Conservation (phyloP, 139 green algal species). For the Ettlia oleoabundans region DNA sequence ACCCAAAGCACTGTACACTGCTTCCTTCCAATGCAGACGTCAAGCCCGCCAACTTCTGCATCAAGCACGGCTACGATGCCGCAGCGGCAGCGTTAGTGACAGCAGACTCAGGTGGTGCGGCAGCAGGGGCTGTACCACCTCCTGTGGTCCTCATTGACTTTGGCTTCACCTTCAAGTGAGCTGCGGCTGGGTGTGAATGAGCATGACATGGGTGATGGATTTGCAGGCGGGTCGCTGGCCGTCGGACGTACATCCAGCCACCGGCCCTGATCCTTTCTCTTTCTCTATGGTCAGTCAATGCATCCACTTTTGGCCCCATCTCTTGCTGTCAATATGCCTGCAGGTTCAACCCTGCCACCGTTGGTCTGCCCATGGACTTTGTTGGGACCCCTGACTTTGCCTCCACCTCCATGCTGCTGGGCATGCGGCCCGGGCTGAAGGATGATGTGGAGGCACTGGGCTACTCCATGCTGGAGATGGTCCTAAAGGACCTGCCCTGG, state of each 20-base stretch:
- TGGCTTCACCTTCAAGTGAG: conserved; percentile 36
- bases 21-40: no score
- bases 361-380: not conserved
- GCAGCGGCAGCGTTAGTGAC: not conserved
- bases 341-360: conserved; percentile 1
- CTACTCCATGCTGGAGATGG: conserved; percentile 56
- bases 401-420: conserved; percentile 27
- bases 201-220: not conserved
- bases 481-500: conserved; percentile 33
- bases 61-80: not conserved
- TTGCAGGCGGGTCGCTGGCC: no score
- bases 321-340: no score
- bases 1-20: no score
- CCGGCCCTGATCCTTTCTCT: no score
- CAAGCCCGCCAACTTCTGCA: conserved; percentile 56
- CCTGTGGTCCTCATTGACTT: conserved; percentile 37
- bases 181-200: not conserved
- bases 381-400: conserved; percentile 47
- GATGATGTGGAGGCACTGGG: conserved; percentile 62
- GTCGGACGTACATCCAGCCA: no score
- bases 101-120: not conserved
- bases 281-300: no score
- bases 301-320: no score
- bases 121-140: not conserved
- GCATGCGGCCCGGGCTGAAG: conserved; percentile 1